These are phyloP conservation scores for Sugiyamaella paludigena DNA, from an alignment of 1,139 yeast genomes.

Conservation along the genomic window DNA sequence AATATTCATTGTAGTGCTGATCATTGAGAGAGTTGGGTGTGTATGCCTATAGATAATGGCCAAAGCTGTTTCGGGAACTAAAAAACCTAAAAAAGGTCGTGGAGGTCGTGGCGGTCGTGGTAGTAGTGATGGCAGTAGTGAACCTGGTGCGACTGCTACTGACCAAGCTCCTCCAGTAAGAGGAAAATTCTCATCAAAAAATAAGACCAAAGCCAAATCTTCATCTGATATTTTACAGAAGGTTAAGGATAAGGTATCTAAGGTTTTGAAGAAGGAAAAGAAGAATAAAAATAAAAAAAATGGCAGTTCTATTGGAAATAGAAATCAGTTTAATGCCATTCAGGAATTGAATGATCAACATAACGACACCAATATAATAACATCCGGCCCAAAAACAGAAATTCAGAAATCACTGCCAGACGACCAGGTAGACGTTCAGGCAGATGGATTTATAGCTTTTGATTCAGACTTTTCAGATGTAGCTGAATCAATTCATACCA, in stretches of 20 bases:
- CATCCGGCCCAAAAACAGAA: too few relatives aligned
- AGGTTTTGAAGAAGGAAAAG: slow-evolving; percentile 19
- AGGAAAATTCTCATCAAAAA: too few relatives aligned
- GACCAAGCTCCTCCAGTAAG: too few relatives aligned
- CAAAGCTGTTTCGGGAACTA: too few relatives aligned
- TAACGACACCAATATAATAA: too few relatives aligned
- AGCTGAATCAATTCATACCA: slow-evolving; percentile 26
- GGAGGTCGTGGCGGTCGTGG: too few relatives aligned
- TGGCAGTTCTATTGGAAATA: slow-evolving; percentile 20
- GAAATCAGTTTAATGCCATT: background rate
- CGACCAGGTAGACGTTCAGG: background rate
- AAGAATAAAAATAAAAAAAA: slow-evolving; percentile 43
- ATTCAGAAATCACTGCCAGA: too few relatives aligned
- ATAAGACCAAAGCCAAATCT: background rate
- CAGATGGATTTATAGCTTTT: slow-evolving; percentile 23
- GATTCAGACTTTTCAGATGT: slow-evolving; percentile 27
- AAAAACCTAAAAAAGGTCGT: too few relatives aligned
- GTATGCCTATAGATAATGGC: too few relatives aligned
- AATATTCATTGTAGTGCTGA: background rate
- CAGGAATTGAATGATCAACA: background rate
- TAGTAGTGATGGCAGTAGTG: too few relatives aligned
- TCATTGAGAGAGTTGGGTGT: too few relatives aligned
- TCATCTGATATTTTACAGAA: background rate
- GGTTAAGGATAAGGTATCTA: background rate
- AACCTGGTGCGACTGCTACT: too few relatives aligned